Percentiles rank a stretch among this genome's conserved stretches.
Evolutionary conservation across 164 flowering plant genomes (phyloP).

Genomic region (Vitis labrusca): DNA sequence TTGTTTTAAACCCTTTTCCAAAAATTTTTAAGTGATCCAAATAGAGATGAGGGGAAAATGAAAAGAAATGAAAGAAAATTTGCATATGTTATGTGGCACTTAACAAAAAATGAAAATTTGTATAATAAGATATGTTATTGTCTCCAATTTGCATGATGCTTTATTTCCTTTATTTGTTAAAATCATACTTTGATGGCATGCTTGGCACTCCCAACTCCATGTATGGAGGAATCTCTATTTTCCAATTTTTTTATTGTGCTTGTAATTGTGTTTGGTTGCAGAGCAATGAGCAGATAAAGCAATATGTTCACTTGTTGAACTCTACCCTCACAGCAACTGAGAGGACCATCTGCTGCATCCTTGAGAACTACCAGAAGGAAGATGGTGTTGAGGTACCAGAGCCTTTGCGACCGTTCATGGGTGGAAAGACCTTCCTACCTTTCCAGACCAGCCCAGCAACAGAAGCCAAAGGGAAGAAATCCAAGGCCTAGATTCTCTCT

Average conservation of each 20-base stretch:
- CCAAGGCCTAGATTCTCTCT: conserved; percentile 39
- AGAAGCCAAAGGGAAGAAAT: conserved; percentile 71
- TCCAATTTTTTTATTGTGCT: not conserved
- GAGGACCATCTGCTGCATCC: conserved; percentile 89
- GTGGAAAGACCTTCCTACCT: conserved; percentile 75
- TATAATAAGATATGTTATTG: no score
- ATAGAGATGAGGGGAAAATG: no score
- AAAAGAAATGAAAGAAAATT: no score
- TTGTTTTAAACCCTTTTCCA: no score
- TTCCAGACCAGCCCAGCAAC: conserved; percentile 48
- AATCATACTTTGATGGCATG: not conserved
- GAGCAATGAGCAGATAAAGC: conserved; percentile 81
- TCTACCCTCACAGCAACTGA: conserved; percentile 96
- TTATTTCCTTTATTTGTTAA: not conserved
- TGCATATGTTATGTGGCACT: no score
- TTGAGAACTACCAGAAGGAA: conserved; percentile 88
- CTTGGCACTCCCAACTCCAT: no score
- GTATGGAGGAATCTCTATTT: not conserved
- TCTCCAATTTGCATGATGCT: not conserved
- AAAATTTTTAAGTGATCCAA: no score
- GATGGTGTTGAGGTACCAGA: conserved; percentile 83
- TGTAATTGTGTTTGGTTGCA: conserved; percentile 28
- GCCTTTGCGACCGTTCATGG: conserved; percentile 66
- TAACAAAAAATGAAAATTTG: no score
- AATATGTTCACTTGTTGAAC: conserved; percentile 84